Conservation (phyloP, 1,284 basidiomycete genomes). For the Wolfiporia cocos region DNA sequence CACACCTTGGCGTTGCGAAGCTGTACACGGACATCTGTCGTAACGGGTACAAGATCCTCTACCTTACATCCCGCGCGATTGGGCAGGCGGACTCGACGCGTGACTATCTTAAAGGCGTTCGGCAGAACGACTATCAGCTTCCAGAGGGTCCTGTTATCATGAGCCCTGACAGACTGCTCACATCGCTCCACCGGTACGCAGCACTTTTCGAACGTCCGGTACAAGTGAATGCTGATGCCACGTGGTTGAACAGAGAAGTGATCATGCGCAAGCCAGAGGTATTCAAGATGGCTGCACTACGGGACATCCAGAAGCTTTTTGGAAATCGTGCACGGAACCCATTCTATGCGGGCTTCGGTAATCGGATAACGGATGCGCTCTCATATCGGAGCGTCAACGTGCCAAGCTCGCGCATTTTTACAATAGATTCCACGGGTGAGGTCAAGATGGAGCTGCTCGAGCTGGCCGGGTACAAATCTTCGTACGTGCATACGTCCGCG, state of each 20-base stretch:
- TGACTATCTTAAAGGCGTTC: constrained; percentile 92
- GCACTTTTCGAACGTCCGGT: no score
- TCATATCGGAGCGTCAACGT: constrained; percentile 96
- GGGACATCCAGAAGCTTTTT: constrained; percentile 94
- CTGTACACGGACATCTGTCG: constrained; percentile 94
- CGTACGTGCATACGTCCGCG: constrained; percentile 44
- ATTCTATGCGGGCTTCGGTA: constrained; percentile 98
- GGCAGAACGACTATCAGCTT: constrained; percentile 92
- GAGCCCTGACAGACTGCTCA: constrained; percentile 96
- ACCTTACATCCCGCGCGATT: constrained; percentile 95
- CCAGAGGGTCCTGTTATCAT: constrained; percentile 99
- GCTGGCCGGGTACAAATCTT: constrained; percentile 94
- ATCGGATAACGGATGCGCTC: constrained; percentile 96
- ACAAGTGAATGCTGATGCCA: neutral
- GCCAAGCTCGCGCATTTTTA: constrained; percentile 94
- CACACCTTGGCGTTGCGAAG: constrained; percentile 96
- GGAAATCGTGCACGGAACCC: constrained; percentile 67
- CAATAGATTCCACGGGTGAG: constrained; percentile 93
- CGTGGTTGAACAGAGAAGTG: constrained; percentile 63
- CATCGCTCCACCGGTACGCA: constrained; percentile 82
- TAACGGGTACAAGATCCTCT: constrained; percentile 99
- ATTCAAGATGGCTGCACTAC: constrained; percentile 99
- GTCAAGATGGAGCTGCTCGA: constrained; percentile 98
- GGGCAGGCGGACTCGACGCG: constrained; percentile 97
- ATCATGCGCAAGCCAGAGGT: constrained; percentile 98